Conservation (phyloP, 148 eudicot species). For the Rhododendron vialii region DNA sequence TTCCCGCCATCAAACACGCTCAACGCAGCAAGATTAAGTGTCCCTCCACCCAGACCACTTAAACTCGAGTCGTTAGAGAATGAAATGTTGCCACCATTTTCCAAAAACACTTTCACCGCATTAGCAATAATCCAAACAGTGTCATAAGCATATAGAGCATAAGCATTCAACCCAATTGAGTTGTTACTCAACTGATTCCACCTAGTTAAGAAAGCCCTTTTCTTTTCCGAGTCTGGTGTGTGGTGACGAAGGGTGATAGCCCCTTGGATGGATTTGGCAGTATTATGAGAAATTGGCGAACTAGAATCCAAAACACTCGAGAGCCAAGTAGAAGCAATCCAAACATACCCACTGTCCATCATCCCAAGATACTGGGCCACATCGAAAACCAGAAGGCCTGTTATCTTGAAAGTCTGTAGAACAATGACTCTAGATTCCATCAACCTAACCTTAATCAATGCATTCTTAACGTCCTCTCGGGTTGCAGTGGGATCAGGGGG, state of each 20-base stretch:
- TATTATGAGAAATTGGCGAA: constrained; percentile 5
- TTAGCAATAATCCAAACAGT: constrained; percentile 44
- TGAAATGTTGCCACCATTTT: constrained; percentile 29
- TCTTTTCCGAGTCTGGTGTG: constrained; percentile 44
- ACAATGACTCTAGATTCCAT: constrained; percentile 52
- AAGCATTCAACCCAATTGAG: constrained; percentile 27
- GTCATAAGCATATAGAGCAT: constrained; percentile 48
- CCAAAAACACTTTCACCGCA: constrained; percentile 28
- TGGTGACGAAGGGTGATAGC: constrained; percentile 57
- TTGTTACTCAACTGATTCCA: constrained; percentile 32
- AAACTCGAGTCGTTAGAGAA: constrained; percentile 29
- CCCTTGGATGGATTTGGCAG: constrained; percentile 35
- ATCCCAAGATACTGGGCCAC: constrained; percentile 58
- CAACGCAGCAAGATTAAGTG: constrained; percentile 34
- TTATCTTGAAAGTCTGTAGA: constrained; percentile 23
- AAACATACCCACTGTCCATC: constrained; percentile 66
- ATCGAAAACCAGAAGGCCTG: constrained; percentile 49
- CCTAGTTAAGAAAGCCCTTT: constrained; percentile 20
- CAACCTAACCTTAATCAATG: constrained; percentile 25
- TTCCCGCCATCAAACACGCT: constrained; percentile 40
- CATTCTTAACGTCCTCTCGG: constrained; percentile 10
- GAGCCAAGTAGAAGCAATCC: constrained; percentile 83
- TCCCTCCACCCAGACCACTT: constrained; percentile 19
- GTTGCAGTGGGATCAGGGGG: constrained; percentile 24
- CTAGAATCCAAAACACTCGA: constrained; percentile 50